Base-by-base conservation (phyloP, 768 basidiomycete species). In the Pleurotus cornucopiae region DNA sequence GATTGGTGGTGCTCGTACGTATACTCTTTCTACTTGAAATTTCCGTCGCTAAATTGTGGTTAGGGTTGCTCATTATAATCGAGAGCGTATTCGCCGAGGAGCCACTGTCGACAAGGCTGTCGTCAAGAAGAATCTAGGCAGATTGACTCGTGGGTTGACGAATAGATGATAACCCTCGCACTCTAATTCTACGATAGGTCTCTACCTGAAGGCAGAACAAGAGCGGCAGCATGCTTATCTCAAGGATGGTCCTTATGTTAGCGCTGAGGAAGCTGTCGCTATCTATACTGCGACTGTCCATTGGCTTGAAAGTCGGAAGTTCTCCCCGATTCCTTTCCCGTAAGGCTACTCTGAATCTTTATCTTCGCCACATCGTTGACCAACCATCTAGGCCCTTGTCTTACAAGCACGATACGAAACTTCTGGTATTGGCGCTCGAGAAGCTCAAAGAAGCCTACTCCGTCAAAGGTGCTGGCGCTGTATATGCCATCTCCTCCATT, bases 401-500 rank as follows among this genome's bases (percentile, higher is more conserved):
- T 21, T 99, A 99, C 75, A 98, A 98, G 75, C 97, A 99, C 65
- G 97, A 99, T 70, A 99, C 97, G 16, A 98, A 98, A 71, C 78
- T 99, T 39, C 81, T 99, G 39, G 96, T 99, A 5, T 78, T 99
- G 34, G 97, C 97, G 0, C 81, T 99, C 43, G 97, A 99, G 76
- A 98, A 98, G 72, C 73, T 99, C 66, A 99, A 99, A 75, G 97
- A 98, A 73, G 97, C 97, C 4, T 99, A 99, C 71, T 93, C 89
- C 12, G 97, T 99, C 49, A 97, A 99, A 72, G 96, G 84, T 67
- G 52, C 56, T 54, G 49, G 20, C 5, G 41, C 45, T 38, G 4
- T 26, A 4, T 44, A 6, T 16, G 14, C n/a, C 14, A 20, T 52
- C 30, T 6, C 5, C 9, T 26, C 4, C 13, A 7, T 38, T 38